These are phyloP conservation scores for Obelidium mucronatum DNA, from an alignment of 192 early-diverging fungal species.

Conservation along the genomic window DNA sequence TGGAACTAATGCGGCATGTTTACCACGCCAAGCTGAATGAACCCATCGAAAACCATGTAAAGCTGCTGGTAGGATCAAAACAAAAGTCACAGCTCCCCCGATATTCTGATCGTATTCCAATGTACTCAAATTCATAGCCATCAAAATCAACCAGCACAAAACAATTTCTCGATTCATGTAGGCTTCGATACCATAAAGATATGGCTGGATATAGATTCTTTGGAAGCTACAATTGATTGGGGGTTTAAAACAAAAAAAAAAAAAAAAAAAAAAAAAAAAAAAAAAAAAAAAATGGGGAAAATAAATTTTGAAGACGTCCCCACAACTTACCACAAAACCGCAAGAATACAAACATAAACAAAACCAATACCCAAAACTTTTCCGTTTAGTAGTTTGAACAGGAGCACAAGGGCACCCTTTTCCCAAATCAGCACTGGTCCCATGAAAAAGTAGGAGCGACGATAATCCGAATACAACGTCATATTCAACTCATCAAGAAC, in stretches of 20 bases:
- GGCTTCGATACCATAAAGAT: conserved; percentile 25
- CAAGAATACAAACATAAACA: conserved; percentile 11
- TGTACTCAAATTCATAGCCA: conserved; percentile 26
- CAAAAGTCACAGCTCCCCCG: not conserved
- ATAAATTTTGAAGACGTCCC: not conserved
- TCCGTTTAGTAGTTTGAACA: conserved; percentile 22
- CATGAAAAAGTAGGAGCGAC: conserved; percentile 21
- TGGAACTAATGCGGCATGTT: not conserved
- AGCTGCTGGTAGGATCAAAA: conserved; percentile 15
- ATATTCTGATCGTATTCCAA: not conserved
- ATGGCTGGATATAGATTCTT: conserved; percentile 33
- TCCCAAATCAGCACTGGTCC: conserved; percentile 26
- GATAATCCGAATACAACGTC: conserved; percentile 21
- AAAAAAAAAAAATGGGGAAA: not conserved
- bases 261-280: not conserved
- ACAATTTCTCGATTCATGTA: conserved; percentile 34
- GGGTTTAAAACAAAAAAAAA: no score
- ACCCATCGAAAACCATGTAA: conserved; percentile 12
- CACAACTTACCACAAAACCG: conserved; percentile 8
- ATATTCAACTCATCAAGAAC: conserved; percentile 12
- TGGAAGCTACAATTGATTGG: not conserved
- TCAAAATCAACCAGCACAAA: conserved; percentile 23
- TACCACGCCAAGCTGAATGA: not conserved
- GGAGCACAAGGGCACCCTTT: conserved; percentile 15
- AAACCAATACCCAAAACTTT: conserved; percentile 17